Evolutionary conservation across 1,284 basidiomycete species (phyloP).

Genomic region (Rhodotorula sp.): DNA sequence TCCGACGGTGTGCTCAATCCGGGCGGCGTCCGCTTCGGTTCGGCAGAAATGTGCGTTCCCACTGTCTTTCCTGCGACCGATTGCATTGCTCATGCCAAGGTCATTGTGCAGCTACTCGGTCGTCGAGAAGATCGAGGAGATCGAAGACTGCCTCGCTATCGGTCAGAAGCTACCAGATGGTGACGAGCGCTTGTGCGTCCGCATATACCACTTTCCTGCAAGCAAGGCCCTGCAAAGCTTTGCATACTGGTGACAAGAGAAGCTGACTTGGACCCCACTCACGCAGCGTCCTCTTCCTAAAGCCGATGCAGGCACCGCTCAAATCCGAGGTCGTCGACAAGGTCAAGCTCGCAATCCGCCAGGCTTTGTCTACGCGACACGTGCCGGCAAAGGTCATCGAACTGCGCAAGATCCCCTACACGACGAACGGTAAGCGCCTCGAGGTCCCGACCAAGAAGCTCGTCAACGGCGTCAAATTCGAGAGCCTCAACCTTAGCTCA

Average conservation of each 20-base stretch:
- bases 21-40: conserved; percentile 78
- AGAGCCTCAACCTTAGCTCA: conserved; percentile 33
- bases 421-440: conserved; percentile 80
- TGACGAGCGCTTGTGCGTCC: conserved; percentile 69
- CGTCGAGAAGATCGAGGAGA: conserved; percentile 56
- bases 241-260: not conserved
- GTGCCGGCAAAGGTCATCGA: conserved; percentile 35
- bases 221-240: no score
- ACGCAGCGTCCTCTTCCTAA: conserved; percentile 67
- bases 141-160: conserved; percentile 60
- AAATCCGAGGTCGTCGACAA: conserved; percentile 60
- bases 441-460: conserved; percentile 75
- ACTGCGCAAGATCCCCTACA: conserved; percentile 56
- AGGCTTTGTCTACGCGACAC: conserved; percentile 36
- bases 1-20: conserved; percentile 76
- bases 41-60: conserved; percentile 63
- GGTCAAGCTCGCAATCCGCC: conserved; percentile 37
- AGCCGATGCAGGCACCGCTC: conserved; percentile 63
- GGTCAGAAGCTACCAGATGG: conserved; percentile 69
- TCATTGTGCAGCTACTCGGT: conserved; percentile 63
- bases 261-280: not conserved
- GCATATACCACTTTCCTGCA: not conserved
- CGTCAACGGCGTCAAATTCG: conserved; percentile 39
- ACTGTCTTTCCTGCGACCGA: no score
- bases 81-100: not conserved